Evolutionary conservation across 805 yeast species (phyloP).

Genomic region (Wickerhamiella domercqiae): DNA sequence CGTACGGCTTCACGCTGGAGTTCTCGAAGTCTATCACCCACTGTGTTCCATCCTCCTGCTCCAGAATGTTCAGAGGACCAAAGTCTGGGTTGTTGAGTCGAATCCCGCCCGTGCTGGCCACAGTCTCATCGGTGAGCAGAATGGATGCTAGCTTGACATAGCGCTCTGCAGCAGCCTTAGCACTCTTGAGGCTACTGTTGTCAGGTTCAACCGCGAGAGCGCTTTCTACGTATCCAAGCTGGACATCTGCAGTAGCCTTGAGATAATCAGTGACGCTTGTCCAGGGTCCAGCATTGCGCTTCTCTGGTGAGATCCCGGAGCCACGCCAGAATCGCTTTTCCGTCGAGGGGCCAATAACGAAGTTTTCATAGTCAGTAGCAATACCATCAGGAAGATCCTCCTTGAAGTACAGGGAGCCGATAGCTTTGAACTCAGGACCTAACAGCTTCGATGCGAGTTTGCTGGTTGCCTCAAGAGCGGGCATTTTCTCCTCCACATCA

Average conservation of each 20-base stretch:
- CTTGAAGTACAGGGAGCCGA: slow-evolving; percentile 70
- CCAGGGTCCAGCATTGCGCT: slow-evolving; percentile 83
- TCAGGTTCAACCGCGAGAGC: slow-evolving; percentile 43
- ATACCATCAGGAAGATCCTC: slow-evolving; percentile 31
- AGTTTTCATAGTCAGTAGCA: slow-evolving; percentile 26
- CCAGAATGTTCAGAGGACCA: slow-evolving; percentile 76
- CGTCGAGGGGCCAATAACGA: slow-evolving; percentile 69
- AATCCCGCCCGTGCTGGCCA: slow-evolving; percentile 51
- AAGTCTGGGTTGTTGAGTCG: slow-evolving; percentile 68
- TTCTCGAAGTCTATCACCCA: slow-evolving; percentile 75
- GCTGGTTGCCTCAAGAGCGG: slow-evolving; percentile 52
- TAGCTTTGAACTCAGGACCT: slow-evolving; percentile 45
- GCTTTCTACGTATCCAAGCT: slow-evolving; percentile 42
- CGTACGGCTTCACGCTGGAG: slow-evolving; percentile 63
- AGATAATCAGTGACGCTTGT: slow-evolving; percentile 48
- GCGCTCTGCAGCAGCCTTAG: slow-evolving; percentile 39
- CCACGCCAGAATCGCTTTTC: slow-evolving; percentile 68
- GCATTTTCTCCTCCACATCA: slow-evolving; percentile 36
- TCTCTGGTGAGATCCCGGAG: slow-evolving; percentile 34
- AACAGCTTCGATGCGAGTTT: slow-evolving; percentile 46
- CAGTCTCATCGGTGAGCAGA: slow-evolving; percentile 37
- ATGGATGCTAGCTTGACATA: slow-evolving; percentile 40
- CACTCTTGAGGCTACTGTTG: slow-evolving; percentile 20
- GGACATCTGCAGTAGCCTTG: slow-evolving; percentile 46
- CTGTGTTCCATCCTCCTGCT: slow-evolving; percentile 20